Evolutionary conservation across 768 basidiomycete genomes (phyloP).

Genomic region (Ramaria sp.): DNA sequence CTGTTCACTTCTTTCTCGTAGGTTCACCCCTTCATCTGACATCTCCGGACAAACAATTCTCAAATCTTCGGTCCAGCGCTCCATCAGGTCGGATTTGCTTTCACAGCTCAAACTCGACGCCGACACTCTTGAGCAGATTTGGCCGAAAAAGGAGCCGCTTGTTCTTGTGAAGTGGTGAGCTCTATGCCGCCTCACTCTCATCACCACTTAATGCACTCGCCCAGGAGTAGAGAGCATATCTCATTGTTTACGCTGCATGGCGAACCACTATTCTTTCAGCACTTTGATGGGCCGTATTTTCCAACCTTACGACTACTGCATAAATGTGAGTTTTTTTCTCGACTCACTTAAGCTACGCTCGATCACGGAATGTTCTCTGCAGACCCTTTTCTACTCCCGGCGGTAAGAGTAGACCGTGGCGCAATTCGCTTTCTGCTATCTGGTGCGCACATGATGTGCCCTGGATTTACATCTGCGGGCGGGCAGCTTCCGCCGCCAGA

Average conservation of each 20-base stretch:
- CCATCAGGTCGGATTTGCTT: slow-evolving; percentile 69
- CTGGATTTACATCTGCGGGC: slow-evolving; percentile 87
- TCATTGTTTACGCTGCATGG: slow-evolving; percentile 84
- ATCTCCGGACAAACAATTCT: slow-evolving; percentile 84
- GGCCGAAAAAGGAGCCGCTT: slow-evolving; percentile 97
- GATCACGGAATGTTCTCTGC: slow-evolving; percentile 7
- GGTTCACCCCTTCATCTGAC: slow-evolving; percentile 47
- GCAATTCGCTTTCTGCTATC: slow-evolving; percentile 95
- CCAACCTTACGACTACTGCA: slow-evolving; percentile 86
- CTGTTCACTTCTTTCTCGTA: slow-evolving; percentile 13
- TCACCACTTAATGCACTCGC: not conserved
- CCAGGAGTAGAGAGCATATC: slow-evolving; percentile 79
- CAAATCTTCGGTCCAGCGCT: slow-evolving; percentile 88
- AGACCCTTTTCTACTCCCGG: slow-evolving; percentile 90
- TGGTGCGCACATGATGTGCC: slow-evolving; percentile 95
- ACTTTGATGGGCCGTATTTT: slow-evolving; percentile 87
- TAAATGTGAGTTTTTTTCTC: slow-evolving; percentile 52
- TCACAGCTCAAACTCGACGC: slow-evolving; percentile 75
- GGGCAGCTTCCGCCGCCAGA: slow-evolving; percentile 75
- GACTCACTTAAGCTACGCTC: not conserved
- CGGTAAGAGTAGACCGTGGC: slow-evolving; percentile 86
- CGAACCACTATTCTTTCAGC: slow-evolving; percentile 90
- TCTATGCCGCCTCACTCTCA: slow-evolving; percentile 20
- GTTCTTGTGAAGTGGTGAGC: slow-evolving; percentile 86
- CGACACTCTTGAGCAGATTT: slow-evolving; percentile 79